Percentiles rank a stretch among this genome's conserved stretches.
These are phyloP conservation scores for Pholiota conissans DNA, from an alignment of 768 basidiomycete species.

Conservation along the genomic window DNA sequence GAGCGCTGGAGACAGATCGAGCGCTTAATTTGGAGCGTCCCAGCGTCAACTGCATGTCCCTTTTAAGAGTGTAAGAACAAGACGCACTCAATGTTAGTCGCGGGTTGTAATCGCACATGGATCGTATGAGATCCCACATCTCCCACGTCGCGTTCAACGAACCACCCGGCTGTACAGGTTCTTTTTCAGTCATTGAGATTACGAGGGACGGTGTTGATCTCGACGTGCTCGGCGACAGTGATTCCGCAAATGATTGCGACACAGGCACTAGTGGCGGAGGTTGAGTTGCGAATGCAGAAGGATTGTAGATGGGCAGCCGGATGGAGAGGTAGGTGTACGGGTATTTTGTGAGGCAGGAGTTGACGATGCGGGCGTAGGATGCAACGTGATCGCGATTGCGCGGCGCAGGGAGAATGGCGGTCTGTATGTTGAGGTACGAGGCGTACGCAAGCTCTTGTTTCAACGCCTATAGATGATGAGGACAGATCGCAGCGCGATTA, in stretches of 20 bases:
- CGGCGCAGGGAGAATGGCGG: slow-evolving; percentile 87
- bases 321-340: slow-evolving; percentile 82
- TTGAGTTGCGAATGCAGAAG: slow-evolving; percentile 27
- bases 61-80: slow-evolving; percentile 4
- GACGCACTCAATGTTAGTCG: slow-evolving; percentile 70
- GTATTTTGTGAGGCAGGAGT: slow-evolving; percentile 67
- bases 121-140: slow-evolving; percentile 96
- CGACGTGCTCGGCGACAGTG: slow-evolving; percentile 12
- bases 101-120: slow-evolving; percentile 82
- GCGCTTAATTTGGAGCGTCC: slow-evolving; percentile 49
- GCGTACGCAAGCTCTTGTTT: slow-evolving; percentile 93
- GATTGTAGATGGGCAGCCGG: slow-evolving; percentile 81
- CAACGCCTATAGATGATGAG: slow-evolving; percentile 81
- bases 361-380: slow-evolving; percentile 91
- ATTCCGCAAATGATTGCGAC: not conserved
- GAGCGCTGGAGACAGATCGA: slow-evolving; percentile 88
- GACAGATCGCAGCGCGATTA: not conserved
- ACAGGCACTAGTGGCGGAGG: not conserved
- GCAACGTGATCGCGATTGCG: slow-evolving; percentile 80
- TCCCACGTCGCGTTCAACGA: slow-evolving; percentile 88
- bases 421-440: slow-evolving; percentile 84
- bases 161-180: slow-evolving; percentile 34
- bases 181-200: slow-evolving; percentile 32
- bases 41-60: not conserved
- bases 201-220: slow-evolving; percentile 34